Evolutionary conservation across 495 filamentous ascomycete species (phyloP).

Genomic region (Venustampulla echinocandica): DNA sequence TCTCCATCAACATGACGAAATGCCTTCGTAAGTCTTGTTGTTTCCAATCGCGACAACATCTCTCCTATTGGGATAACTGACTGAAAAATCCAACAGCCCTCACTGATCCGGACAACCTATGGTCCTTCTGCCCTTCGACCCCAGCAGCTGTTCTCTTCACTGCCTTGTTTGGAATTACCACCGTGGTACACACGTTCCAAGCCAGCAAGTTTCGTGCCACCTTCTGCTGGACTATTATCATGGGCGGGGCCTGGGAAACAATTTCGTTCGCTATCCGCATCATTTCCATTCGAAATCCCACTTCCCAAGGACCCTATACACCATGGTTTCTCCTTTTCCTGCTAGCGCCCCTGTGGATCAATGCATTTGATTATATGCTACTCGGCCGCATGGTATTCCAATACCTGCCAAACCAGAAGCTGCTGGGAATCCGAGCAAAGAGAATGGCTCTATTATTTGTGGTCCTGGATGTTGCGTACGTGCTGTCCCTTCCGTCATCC

Average conservation of each 20-base stretch:
- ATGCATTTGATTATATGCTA: slow-evolving; percentile 61
- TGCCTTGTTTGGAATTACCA: slow-evolving; percentile 38
- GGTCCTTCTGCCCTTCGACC: slow-evolving; percentile 33
- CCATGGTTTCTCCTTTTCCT: slow-evolving; percentile 29
- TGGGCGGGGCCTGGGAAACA: slow-evolving; percentile 32
- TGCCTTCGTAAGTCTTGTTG: slow-evolving; percentile 1
- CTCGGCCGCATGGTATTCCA: slow-evolving; percentile 52
- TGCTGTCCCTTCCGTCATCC: neutral
- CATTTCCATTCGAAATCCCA: slow-evolving; percentile 31
- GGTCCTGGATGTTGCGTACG: slow-evolving; percentile 43
- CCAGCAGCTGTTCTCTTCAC: slow-evolving; percentile 40
- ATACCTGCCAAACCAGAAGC: slow-evolving; percentile 37
- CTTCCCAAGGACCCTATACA: slow-evolving; percentile 22
- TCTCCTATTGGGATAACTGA: neutral
- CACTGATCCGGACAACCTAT: slow-evolving; percentile 8
- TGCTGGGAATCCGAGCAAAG: slow-evolving; percentile 41
- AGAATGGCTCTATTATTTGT: slow-evolving; percentile 49
- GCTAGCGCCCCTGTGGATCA: slow-evolving; percentile 44
- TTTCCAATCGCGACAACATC: neutral
- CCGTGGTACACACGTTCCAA: slow-evolving; percentile 39
- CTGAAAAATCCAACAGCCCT: too few relatives aligned
- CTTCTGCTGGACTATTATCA: slow-evolving; percentile 47
- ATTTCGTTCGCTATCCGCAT: slow-evolving; percentile 28
- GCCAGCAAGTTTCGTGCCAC: slow-evolving; percentile 19
- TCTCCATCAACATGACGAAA: slow-evolving; percentile 3